Percentiles rank a stretch among this genome's conserved stretches.
These are phyloP conservation scores for Lipomyces orientalis DNA, from an alignment of 805 yeast species.

Conservation along the genomic window DNA sequence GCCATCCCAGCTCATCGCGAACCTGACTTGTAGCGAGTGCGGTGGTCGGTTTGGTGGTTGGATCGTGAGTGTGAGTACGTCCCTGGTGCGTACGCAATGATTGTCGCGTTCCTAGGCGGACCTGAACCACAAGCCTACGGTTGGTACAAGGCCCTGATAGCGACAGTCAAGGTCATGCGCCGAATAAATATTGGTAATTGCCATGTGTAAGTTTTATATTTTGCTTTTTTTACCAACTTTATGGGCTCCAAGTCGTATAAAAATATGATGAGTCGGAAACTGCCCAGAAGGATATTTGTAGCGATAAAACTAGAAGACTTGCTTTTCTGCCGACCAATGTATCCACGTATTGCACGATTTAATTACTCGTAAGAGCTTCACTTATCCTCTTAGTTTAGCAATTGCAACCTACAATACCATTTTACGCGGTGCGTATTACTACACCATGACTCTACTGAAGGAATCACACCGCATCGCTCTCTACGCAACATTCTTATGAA, in stretches of 20 bases:
- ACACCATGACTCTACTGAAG: background rate
- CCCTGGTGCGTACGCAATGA: background rate
- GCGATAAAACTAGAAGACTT: too few relatives aligned
- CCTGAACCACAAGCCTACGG: background rate
- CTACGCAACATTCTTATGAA: background rate
- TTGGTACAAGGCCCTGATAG: background rate
- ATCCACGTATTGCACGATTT: too few relatives aligned
- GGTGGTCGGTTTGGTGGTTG: background rate
- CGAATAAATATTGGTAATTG: too few relatives aligned
- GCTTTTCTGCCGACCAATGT: too few relatives aligned
- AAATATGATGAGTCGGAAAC: background rate
- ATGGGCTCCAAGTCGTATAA: background rate
- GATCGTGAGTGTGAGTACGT: background rate
- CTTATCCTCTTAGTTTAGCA: too few relatives aligned
- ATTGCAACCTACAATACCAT: background rate
- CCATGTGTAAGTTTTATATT: too few relatives aligned
- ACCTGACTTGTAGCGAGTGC: background rate
- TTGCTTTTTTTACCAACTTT: background rate
- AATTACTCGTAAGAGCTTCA: too few relatives aligned
- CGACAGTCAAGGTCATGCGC: background rate
- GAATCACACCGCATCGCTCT: background rate
- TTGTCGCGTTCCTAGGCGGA: background rate
- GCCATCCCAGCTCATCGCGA: background rate
- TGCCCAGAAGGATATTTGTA: background rate
- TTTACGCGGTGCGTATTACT: background rate